Evolutionary conservation across 371 early-diverging fungal genomes (phyloP).

Genomic region (Lichtheimia corymbifera): DNA sequence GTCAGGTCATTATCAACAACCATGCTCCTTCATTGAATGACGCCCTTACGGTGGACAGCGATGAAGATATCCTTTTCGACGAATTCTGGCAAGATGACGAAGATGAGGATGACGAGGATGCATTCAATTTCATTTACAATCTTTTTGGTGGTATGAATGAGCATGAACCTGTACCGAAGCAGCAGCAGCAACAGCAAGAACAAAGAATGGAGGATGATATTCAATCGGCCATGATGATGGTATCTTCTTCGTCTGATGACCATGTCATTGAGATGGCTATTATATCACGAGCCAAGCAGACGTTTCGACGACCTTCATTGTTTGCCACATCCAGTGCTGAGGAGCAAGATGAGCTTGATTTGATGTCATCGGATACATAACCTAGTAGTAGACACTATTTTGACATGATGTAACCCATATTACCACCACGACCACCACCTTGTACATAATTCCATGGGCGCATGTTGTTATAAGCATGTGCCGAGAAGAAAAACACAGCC

Average conservation of each 20-base stretch:
- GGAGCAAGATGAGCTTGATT: too few species aligned
- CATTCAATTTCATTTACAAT: not conserved
- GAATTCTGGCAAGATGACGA: not conserved
- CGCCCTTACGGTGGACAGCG: not conserved
- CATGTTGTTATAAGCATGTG: too few species aligned
- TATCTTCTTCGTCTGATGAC: constrained; percentile 8
- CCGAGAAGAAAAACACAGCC: too few species aligned
- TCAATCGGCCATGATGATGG: constrained; percentile 4
- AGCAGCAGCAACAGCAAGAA: too few species aligned
- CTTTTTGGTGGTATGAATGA: not conserved
- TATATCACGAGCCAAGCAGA: constrained; percentile 3
- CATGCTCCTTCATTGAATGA: not conserved
- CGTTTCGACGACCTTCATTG: not conserved
- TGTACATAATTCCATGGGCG: too few species aligned
- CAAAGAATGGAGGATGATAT: not conserved
- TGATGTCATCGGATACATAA: not conserved
- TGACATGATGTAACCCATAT: not conserved
- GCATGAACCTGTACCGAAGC: not conserved
- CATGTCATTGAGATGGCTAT: constrained; percentile 9
- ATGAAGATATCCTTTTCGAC: not conserved
- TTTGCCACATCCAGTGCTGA: too few species aligned
- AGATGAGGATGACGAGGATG: not conserved
- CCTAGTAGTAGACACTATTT: not conserved
- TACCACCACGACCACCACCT: too few species aligned
- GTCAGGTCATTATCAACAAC: not conserved